Conservation (phyloP, 1,139 yeast genomes). For the Hemisphaericaspora lyxosophila region DNA sequence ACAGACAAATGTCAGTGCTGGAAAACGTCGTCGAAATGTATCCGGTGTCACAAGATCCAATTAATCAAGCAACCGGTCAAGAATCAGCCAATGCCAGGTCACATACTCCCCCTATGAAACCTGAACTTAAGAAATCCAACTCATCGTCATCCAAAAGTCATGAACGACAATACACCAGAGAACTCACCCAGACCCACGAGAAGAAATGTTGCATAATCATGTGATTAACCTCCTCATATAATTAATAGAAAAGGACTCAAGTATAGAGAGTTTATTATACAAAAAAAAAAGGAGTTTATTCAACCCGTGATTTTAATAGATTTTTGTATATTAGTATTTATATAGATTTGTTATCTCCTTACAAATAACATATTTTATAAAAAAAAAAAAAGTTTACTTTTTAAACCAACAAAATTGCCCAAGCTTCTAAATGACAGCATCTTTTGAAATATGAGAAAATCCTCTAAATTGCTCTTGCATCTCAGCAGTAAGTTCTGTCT, state of each 20-base stretch:
- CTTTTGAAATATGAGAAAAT: slow-evolving; percentile 84
- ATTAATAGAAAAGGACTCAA: no score
- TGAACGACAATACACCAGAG: slow-evolving; percentile 7
- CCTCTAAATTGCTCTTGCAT: slow-evolving; percentile 98
- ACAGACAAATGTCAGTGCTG: no score
- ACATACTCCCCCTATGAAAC: not conserved
- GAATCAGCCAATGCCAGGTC: not conserved
- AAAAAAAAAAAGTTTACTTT: not conserved
- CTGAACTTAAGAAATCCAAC: not conserved
- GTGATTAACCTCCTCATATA: no score
- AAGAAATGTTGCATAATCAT: slow-evolving; percentile 6
- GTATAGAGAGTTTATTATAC: not conserved
- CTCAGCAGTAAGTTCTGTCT: slow-evolving; percentile 77
- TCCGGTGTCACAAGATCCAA: no score
- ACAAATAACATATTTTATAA: no score
- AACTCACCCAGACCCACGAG: not conserved
- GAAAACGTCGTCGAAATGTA: no score
- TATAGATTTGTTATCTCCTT: no score
- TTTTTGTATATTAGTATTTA: not conserved
- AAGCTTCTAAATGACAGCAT: slow-evolving; percentile 37
- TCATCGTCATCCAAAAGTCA: not conserved
- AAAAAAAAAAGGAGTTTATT: no score
- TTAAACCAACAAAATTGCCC: not conserved
- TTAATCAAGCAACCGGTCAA: not conserved
- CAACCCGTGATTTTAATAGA: no score